Evolutionary conservation across 148 eudicot genomes (phyloP).

Genomic region (Silene latifolia): DNA sequence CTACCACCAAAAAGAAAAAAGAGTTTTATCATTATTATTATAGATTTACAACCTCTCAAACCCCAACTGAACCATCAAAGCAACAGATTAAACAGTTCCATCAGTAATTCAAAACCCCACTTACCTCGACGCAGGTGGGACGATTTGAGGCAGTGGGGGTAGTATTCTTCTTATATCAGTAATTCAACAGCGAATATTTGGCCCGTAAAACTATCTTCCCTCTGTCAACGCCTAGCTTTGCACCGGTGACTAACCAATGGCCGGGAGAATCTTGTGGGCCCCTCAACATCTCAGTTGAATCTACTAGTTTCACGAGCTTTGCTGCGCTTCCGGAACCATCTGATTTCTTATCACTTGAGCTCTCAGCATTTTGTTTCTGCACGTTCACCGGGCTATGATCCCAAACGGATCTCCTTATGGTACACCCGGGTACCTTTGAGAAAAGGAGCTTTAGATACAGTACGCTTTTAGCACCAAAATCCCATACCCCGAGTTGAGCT

Average conservation of each 20-base stretch:
- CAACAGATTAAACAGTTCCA: too few species aligned
- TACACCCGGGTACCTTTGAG: conserved; percentile 94
- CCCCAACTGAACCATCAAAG: too few species aligned
- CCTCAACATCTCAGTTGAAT: conserved; percentile 79
- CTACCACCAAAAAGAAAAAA: neutral
- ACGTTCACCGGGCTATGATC: conserved; percentile 76
- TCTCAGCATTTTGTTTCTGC: conserved; percentile 24
- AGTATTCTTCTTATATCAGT: conserved; percentile 30
- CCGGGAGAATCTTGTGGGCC: conserved; percentile 97
- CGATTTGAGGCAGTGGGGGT: too few species aligned
- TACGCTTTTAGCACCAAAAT: conserved; percentile 84
- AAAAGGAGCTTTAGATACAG: conserved; percentile 91
- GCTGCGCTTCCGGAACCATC: conserved; percentile 42
- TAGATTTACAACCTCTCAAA: neutral
- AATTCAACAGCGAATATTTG: conserved; percentile 88
- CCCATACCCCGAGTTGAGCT: conserved; percentile 97
- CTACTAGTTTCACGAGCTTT: conserved; percentile 79
- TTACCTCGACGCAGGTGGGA: too few species aligned
- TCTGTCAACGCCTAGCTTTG: conserved; percentile 94
- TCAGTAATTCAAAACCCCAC: too few species aligned
- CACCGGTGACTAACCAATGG: conserved; percentile 95
- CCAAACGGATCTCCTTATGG: conserved; percentile 93
- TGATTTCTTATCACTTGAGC: conserved; percentile 35
- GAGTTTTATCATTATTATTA: neutral
- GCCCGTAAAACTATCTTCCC: conserved; percentile 75